Evolutionary conservation across 306 rosid species (phyloP), one percentile per base, ranked within the genome.

Genomic region (Hippophae gyantsensis): DNA sequence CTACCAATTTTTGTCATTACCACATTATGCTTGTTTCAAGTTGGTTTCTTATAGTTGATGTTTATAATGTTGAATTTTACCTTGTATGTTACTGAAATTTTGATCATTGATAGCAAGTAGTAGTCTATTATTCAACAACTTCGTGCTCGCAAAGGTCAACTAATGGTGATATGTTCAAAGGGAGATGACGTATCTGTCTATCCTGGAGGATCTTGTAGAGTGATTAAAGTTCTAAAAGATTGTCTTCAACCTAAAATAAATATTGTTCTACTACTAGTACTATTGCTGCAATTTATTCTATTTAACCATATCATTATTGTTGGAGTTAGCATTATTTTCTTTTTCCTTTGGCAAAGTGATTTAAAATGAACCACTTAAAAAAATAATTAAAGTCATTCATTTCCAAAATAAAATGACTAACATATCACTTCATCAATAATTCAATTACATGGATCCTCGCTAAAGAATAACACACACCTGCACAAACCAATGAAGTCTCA

Each of bases 71-170:
- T 44, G 46, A 44, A 70, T 44, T 61, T 48, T 63, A 45, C 14
- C 56, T 62, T 66, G 66, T 78, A 68, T 52, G 56, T 56, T 44
- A 62, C 51, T 69, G 58, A 76, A 42, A 60, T 48, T 72, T 50
- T 59, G 44, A 70, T 63, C 58, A 54, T 72, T 63, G 60, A 60
- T 96, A 92, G 99, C 84, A 92, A 88, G 81, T 96, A 92, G 85
- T 93, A 88, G 76, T 92, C 96, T 56, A 96, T 92, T 52, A 92
- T 92, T 73, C 99, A 92, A 76, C 99, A 92, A 78, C 99, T 92
- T 69, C 83, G 75, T 77, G 96, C 99, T 48, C 99, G 99, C 67
- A 92, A 67, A 82, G 96, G 99, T 62, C 96, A 96, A 57, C 84
- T 92, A 55, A 74, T 92, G 60, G 86, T 92, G 52, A 71, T 92